Conservation (phyloP, 2,329 filamentous ascomycete genomes). For the Exophiala oligosperma region DNA sequence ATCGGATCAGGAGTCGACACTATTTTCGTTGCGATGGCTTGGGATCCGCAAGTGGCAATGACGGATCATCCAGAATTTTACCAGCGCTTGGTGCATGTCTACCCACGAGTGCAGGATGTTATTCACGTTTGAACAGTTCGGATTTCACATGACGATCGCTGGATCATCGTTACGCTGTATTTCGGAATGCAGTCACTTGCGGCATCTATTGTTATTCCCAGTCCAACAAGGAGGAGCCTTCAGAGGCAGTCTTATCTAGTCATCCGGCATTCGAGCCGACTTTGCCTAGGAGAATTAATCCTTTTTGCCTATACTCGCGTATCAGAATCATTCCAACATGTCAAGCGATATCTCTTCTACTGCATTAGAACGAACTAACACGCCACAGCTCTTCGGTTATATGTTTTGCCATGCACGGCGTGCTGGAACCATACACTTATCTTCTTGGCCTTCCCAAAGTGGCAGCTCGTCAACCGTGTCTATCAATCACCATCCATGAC, state of each 20-base stretch:
- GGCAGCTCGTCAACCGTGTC: conserved; percentile 1
- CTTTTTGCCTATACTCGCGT: no score
- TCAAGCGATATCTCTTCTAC: background rate
- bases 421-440: background rate
- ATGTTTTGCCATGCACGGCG: background rate
- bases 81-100: conserved; percentile 73
- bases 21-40: conserved; percentile 77
- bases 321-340: no score
- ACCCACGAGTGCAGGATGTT: conserved; percentile 78
- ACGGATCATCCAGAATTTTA: conserved; percentile 81
- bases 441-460: background rate
- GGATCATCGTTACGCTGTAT: background rate
- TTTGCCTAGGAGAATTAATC: background rate
- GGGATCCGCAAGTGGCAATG: conserved; percentile 69
- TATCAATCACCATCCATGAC: background rate
- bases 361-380: background rate
- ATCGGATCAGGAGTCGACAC: conserved; percentile 87
- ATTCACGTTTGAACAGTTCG: conserved; percentile 53
- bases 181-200: background rate
- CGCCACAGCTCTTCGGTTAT: background rate
- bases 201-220: background rate
- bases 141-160: background rate
- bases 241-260: no score
- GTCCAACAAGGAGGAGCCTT: no score
- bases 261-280: background rate